Evolutionary conservation across 2,329 filamentous ascomycete genomes (phyloP).

Genomic region (Colletotrichum musae): DNA sequence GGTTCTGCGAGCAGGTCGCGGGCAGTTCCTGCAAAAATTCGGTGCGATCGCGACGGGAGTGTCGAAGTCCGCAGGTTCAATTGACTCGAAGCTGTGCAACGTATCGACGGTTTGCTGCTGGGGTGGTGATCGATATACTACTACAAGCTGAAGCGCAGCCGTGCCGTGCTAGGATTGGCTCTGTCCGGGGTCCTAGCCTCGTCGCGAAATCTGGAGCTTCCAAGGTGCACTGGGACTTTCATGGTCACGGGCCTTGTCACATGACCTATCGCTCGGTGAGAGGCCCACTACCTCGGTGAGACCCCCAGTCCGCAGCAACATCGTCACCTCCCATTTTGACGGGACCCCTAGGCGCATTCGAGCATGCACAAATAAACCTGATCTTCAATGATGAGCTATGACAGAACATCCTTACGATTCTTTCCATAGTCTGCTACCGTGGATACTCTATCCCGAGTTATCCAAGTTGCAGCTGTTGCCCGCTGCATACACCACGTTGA

Average conservation of each 20-base stretch:
- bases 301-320: too few species aligned
- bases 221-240: background rate
- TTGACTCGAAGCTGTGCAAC: slow-evolving; percentile 25
- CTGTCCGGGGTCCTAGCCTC: slow-evolving; percentile 19
- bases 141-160: slow-evolving; percentile 13
- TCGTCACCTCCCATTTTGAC: too few species aligned
- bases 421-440: too few species aligned
- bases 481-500: too few species aligned
- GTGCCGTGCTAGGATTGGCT: slow-evolving; percentile 25
- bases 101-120: background rate
- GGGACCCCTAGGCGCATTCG: too few species aligned
- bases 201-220: slow-evolving; percentile 23
- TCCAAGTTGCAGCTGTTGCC: too few species aligned
- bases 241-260: background rate
- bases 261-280: background rate
- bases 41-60: background rate
- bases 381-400: too few species aligned
- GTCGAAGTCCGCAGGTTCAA: background rate
- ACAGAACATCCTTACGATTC: too few species aligned
- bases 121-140: slow-evolving; percentile 9
- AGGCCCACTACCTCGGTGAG: background rate
- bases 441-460: too few species aligned
- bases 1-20: background rate
- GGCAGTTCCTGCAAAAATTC: background rate
- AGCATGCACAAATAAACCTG: too few species aligned